Evolutionary conservation across 352 stramenopile genomes (phyloP).

Genomic region (Phytophthora hibernalis): DNA sequence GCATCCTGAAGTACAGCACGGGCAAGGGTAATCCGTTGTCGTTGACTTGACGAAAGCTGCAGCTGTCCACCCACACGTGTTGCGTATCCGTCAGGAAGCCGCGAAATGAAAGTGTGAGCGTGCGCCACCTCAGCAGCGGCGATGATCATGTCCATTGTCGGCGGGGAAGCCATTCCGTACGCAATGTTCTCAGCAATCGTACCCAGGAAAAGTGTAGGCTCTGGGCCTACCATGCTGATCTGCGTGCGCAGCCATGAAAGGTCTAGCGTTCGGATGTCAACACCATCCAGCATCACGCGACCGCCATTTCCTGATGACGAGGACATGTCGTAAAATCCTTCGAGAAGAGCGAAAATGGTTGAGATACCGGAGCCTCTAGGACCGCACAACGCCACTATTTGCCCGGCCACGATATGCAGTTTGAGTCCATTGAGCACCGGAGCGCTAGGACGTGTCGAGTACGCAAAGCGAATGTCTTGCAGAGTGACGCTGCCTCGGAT

Average conservation of each 20-base stretch:
- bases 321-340: conserved; percentile 75
- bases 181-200: conserved; percentile 77
- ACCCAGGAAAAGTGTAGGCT: conserved; percentile 64
- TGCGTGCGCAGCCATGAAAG: conserved; percentile 60
- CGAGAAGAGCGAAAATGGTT: conserved; percentile 62
- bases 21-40: conserved; percentile 92
- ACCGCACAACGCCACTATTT: conserved; percentile 47
- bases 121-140: conserved; percentile 93
- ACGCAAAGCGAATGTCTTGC: conserved; percentile 50
- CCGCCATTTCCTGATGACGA: conserved; percentile 24
- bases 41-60: conserved; percentile 70
- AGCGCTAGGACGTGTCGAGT: conserved; percentile 37
- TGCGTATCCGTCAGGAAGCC: conserved; percentile 91
- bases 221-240: conserved; percentile 64
- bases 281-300: conserved; percentile 78
- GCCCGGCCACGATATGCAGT: conserved; percentile 33
- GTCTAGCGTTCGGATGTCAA: conserved; percentile 79
- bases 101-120: conserved; percentile 92
- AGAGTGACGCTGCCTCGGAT: conserved; percentile 49
- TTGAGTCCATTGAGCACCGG: conserved; percentile 28
- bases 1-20: conserved; percentile 92
- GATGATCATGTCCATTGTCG: conserved; percentile 75
- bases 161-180: conserved; percentile 55
- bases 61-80: conserved; percentile 93
- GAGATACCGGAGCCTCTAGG: conserved; percentile 52